These are phyloP conservation scores for Apiospora aurea DNA, from an alignment of 2,329 filamentous ascomycete species.

Conservation along the genomic window DNA sequence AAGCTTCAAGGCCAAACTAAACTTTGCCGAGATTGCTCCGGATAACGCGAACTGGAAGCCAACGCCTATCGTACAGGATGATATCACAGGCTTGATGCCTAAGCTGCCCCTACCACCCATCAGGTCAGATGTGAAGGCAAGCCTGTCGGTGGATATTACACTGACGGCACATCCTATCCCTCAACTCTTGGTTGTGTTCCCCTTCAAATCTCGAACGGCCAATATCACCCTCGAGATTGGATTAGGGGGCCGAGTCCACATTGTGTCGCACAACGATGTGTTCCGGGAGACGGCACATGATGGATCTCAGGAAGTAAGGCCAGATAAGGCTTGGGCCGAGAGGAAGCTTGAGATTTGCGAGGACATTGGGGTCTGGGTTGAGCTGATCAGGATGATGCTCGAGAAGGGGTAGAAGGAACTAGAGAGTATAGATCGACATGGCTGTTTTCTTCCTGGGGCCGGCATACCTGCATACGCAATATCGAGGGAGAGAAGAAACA, in stretches of 20 bases:
- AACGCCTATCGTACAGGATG: constrained; percentile 33
- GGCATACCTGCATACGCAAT: not conserved
- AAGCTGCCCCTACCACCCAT: constrained; percentile 32
- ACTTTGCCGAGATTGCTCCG: constrained; percentile 32
- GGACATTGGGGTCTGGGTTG: constrained; percentile 57
- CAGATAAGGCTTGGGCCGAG: constrained; percentile 52
- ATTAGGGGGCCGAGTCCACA: constrained; percentile 63
- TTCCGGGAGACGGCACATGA: constrained; percentile 25
- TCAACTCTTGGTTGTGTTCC: constrained; percentile 61
- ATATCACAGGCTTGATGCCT: constrained; percentile 35
- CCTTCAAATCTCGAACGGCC: constrained; percentile 55
- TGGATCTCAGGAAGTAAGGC: constrained; percentile 35
- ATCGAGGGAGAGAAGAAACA: not conserved
- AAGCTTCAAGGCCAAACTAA: constrained; percentile 57
- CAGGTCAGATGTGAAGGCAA: constrained; percentile 24
- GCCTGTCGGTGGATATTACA: constrained; percentile 58
- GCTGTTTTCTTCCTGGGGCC: not conserved
- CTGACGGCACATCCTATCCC: constrained; percentile 58
- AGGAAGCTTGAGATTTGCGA: constrained; percentile 57
- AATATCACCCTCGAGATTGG: constrained; percentile 66
- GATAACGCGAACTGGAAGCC: constrained; percentile 31
- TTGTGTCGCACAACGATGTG: constrained; percentile 63
- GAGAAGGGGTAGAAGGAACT: constrained; percentile 30
- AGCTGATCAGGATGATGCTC: constrained; percentile 37
- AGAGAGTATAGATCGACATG: not conserved